Evolutionary conservation across 179 eudicot genomes (phyloP).

Genomic region (Silene noctiflora): DNA sequence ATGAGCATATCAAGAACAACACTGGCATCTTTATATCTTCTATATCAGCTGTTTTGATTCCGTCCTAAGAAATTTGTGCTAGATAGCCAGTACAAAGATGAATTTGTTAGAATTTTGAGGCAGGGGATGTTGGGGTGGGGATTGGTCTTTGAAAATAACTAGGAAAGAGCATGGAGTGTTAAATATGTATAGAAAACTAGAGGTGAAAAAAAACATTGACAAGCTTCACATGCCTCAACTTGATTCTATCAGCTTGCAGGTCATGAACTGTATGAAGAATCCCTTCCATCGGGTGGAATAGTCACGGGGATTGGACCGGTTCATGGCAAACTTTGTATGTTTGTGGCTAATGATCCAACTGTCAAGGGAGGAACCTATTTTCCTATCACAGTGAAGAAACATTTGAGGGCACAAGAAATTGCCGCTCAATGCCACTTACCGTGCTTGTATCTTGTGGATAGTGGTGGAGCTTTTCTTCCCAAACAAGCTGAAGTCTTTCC

Average conservation of each 20-base stretch:
- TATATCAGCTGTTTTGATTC: not conserved
- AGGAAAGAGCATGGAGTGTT: not conserved
- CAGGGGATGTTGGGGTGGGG: not conserved
- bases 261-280: slow-evolving; percentile 70
- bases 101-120: not conserved
- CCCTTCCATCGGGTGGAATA: slow-evolving; percentile 91
- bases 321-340: slow-evolving; percentile 90
- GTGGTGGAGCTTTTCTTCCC: slow-evolving; percentile 99
- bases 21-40: not conserved
- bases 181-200: too few species aligned
- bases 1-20: not conserved
- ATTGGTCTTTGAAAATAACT: not conserved
- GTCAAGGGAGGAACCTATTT: slow-evolving; percentile 98
- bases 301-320: slow-evolving; percentile 93
- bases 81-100: not conserved
- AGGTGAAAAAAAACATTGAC: not conserved
- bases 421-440: slow-evolving; percentile 88
- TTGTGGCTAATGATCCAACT: slow-evolving; percentile 97
- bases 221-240: slow-evolving; percentile 19
- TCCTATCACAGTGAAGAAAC: slow-evolving; percentile 94
- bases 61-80: not conserved
- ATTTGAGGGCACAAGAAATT: slow-evolving; percentile 95
- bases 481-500: slow-evolving; percentile 98
- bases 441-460: slow-evolving; percentile 95
- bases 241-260: slow-evolving; percentile 76